A percentile compares a stretch with the other conserved stretches of the same genome.
phyloP scores from a whole-genome alignment of 2,329 filamentous ascomycete genomes.

The Cercospora citrullina region DNA sequence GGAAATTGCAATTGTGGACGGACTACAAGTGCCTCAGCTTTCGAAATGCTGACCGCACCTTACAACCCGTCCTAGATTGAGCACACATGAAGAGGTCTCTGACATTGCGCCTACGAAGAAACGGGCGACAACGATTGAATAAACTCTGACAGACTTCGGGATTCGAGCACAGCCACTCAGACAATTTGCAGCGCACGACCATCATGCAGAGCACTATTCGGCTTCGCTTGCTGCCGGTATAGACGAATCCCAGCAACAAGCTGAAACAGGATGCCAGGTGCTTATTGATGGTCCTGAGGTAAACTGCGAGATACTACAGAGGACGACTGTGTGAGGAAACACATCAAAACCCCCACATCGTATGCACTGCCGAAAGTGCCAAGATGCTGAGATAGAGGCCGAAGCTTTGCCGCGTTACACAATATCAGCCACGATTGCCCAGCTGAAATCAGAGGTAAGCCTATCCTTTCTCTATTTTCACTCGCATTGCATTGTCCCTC shows the following conservation, averaged over 20 bases:
- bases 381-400: background rate
- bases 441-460: background rate
- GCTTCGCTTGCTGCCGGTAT: background rate
- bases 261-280: background rate
- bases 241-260: background rate
- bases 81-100: background rate
- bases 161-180: background rate
- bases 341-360: background rate
- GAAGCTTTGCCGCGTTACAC: background rate
- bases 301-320: background rate
- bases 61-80: slow-evolving; percentile 2
- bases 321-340: background rate
- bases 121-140: background rate
- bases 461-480: background rate
- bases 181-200: background rate
- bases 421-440: background rate
- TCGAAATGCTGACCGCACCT: background rate
- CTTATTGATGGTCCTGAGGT: background rate
- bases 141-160: background rate
- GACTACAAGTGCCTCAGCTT: slow-evolving; percentile 1
- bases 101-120: background rate
- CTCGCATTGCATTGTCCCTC: background rate
- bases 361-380: background rate
- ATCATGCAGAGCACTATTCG: background rate
- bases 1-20: background rate